Evolutionary conservation across 257 asterid species (phyloP).

Genomic region (Buddleja alternifolia): DNA sequence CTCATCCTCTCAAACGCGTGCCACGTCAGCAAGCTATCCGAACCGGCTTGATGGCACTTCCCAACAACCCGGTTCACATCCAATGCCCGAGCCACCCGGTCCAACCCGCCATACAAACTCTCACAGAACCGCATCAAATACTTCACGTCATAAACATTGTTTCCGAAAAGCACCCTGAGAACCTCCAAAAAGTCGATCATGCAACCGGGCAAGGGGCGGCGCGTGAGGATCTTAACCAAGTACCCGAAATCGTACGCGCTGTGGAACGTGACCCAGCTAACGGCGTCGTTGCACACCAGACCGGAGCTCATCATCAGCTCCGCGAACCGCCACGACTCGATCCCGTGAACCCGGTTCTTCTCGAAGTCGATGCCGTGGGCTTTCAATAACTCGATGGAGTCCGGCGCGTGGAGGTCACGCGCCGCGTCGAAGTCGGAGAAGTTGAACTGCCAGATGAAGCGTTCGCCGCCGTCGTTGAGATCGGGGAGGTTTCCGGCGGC

Average conservation of each 20-base stretch:
- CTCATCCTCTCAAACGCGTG: constrained; percentile 53
- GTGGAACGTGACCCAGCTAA: constrained; percentile 56
- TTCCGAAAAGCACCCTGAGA: constrained; percentile 41
- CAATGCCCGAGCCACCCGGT: constrained; percentile 42
- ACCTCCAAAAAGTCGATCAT: constrained; percentile 36
- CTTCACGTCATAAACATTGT: constrained; percentile 50
- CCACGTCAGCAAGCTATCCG: constrained; percentile 65
- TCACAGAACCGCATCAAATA: constrained; percentile 47
- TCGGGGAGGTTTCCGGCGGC: constrained; percentile 69
- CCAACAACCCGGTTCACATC: constrained; percentile 52
- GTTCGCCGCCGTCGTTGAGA: constrained; percentile 42
- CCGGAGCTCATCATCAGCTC: constrained; percentile 58
- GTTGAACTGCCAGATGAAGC: constrained; percentile 66
- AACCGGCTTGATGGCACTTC: constrained; percentile 63
- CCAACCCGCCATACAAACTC: constrained; percentile 51
- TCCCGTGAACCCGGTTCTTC: constrained; percentile 39
- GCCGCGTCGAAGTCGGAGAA: constrained; percentile 56
- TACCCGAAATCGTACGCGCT: constrained; percentile 64
- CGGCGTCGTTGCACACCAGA: constrained; percentile 48
- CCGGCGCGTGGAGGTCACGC: constrained; percentile 50
- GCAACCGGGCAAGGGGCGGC: constrained; percentile 40
- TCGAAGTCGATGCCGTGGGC: constrained; percentile 55
- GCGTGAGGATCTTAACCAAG: constrained; percentile 54
- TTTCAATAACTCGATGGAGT: constrained; percentile 46
- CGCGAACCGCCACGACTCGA: constrained; percentile 48